Percentiles rank a stretch among this genome's conserved stretches.
Evolutionary conservation across 495 filamentous ascomycete genomes (phyloP).

Genomic region (Xylona heveae): DNA sequence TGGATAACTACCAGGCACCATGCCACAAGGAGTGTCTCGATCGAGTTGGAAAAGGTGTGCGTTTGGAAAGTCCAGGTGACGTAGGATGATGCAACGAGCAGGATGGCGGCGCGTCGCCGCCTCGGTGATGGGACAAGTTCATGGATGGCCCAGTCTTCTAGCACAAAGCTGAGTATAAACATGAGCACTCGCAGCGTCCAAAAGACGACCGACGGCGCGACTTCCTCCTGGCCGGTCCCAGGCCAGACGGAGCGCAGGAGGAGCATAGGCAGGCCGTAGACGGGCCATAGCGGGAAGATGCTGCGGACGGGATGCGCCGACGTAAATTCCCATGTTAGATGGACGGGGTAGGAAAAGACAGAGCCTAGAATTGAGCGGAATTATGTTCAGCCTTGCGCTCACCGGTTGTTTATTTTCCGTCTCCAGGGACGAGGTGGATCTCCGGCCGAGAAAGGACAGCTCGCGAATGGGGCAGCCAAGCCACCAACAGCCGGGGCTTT

Average conservation of each 20-base stretch:
- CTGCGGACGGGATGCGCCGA: constrained; percentile 69
- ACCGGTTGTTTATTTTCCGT: neutral
- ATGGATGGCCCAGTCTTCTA: constrained; percentile 93
- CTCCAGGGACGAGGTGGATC: neutral
- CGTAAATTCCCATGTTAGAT: constrained; percentile 89
- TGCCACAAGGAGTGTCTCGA: constrained; percentile 76
- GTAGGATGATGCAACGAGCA: constrained; percentile 82
- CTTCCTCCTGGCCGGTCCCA: constrained; percentile 27
- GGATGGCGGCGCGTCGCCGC: constrained; percentile 47
- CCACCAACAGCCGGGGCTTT: constrained; percentile 1
- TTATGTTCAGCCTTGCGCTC: constrained; percentile 8
- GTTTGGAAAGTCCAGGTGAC: constrained; percentile 98
- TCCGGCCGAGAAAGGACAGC: constrained; percentile 3
- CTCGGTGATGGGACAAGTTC: constrained; percentile 61
- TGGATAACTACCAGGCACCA: constrained; percentile 84
- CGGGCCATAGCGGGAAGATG: constrained; percentile 86
- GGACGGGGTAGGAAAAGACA: constrained; percentile 71
- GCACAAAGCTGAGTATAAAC: constrained; percentile 84
- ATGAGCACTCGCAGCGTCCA: constrained; percentile 71
- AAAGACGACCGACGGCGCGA: constrained; percentile 58
- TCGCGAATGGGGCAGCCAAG: neutral
- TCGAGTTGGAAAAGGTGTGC: constrained; percentile 94
- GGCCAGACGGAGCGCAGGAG: constrained; percentile 72
- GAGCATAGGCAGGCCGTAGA: constrained; percentile 82
- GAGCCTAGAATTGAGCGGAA: constrained; percentile 34